Base-by-base conservation (phyloP, 108 stramenopile species). In the Stephanodiscus triporus region DNA sequence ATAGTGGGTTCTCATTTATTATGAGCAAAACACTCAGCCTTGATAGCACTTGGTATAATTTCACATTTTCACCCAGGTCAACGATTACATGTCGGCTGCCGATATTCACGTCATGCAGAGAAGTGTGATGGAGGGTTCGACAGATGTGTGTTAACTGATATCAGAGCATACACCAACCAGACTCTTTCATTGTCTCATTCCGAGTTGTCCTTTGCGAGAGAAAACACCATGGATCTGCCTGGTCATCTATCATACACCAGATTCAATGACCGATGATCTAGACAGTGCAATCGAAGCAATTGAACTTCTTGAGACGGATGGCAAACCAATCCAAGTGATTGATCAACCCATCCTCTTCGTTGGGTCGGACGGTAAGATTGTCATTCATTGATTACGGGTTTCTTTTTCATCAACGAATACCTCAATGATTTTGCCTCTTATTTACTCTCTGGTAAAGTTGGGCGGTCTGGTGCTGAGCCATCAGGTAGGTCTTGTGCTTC, bases 301-400 rank as follows among this genome's bases (percentile, higher is more conserved):
- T 13, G 29, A 63, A 1, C 27, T 73, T 14, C 5, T 19, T 1
- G 50, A 63, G 43, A 64, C 51, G 27, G 72, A 73, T 53, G 32
- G 27, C 11, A 49, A 73, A 4, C 72, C 72, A n/a, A 36, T 73
- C 38, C 63, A 63, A 56, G 63, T 73, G 50, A 32, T 38, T 0
- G 72, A 50, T 8, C 55, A 54, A 26, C 72, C 72, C 4, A 64
- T 64, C 20, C 48, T 76, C 20, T 76, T 59, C 48, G 75, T 76
- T 42, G 75, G 75, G 5, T 68, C 75, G 13, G 61, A 68, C 19
- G 72, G 68, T 68, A 20, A 32, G 32, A 34, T 34, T 34, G 68
- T 53, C 19, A 53, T 24, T 9, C 20, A 16, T 8, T 53, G n/a
- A 2, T 49, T 19, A n/a, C n/a, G n/a, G n/a, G n/a, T 45, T 45